phyloP scores from a whole-genome alignment of 169 alveolate genomes.

The Plasmodium gallinaceum region DNA sequence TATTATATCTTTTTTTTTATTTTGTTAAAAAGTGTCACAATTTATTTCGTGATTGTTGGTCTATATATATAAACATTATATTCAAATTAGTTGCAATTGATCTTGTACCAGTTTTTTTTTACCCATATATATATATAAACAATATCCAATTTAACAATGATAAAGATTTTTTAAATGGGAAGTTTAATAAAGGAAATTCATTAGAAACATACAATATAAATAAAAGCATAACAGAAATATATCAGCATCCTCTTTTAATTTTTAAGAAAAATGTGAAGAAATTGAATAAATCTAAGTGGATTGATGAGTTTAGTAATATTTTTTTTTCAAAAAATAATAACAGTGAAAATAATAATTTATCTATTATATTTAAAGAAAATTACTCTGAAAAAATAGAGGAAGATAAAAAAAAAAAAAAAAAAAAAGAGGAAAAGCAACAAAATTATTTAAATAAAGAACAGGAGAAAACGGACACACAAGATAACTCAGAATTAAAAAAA shows the following conservation, averaged over 20 bases:
- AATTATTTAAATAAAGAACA: constrained; percentile 18
- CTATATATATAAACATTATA: constrained; percentile 41
- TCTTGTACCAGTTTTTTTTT: constrained; percentile 59
- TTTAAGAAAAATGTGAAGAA: constrained; percentile 73
- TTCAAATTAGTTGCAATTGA: constrained; percentile 60
- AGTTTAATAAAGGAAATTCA: constrained; percentile 55
- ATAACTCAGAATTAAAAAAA: neutral
- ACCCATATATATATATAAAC: constrained; percentile 56
- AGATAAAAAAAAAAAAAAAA: constrained; percentile 44
- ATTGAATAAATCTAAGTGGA: constrained; percentile 70
- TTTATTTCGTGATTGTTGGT: constrained; percentile 72
- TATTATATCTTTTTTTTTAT: constrained; percentile 62
- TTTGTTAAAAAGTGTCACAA: constrained; percentile 66
- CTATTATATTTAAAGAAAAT: constrained; percentile 34
- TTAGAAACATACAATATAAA: constrained; percentile 61
- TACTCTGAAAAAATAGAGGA: constrained; percentile 53
- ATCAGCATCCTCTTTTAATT: constrained; percentile 59
- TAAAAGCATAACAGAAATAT: constrained; percentile 63
- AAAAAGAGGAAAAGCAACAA: constrained; percentile 3
- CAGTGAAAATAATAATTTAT: constrained; percentile 56
- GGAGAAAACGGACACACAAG: neutral
- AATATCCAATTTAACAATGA: constrained; percentile 65
- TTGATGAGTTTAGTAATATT: constrained; percentile 72
- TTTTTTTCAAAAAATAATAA: constrained; percentile 61
- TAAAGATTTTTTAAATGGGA: constrained; percentile 23